These are phyloP conservation scores for Aspergillus affinis DNA, from an alignment of 495 filamentous ascomycete genomes.

Conservation along the genomic window DNA sequence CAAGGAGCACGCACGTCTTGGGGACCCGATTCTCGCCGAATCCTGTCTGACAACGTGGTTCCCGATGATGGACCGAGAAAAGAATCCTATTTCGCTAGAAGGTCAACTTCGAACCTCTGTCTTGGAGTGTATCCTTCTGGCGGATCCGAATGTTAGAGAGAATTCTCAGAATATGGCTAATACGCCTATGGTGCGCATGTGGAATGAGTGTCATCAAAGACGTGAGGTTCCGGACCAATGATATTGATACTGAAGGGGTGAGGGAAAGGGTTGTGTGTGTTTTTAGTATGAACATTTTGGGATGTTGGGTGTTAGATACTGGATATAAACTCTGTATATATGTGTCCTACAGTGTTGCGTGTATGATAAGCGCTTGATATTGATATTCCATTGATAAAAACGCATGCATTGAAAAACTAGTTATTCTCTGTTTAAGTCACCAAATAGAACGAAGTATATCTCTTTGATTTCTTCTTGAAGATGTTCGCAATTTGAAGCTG, in stretches of 20 bases:
- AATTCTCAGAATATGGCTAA: conserved; percentile 20
- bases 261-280: background rate
- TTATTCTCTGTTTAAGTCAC: too few species aligned
- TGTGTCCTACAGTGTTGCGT: background rate
- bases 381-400: background rate
- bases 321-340: background rate
- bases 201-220: conserved; percentile 29
- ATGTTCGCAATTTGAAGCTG: too few species aligned
- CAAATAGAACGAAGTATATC: too few species aligned
- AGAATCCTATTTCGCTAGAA: conserved; percentile 47
- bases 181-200: conserved; percentile 13
- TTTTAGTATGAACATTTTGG: too few species aligned
- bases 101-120: conserved; percentile 42
- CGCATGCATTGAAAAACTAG: background rate
- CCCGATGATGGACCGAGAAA: conserved; percentile 59
- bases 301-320: background rate
- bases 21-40: conserved; percentile 45
- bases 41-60: conserved; percentile 50
- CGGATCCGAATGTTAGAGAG: conserved; percentile 46
- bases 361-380: background rate
- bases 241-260: background rate
- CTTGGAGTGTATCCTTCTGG: conserved; percentile 51
- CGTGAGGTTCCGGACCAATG: background rate
- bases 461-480: too few species aligned
- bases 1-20: conserved; percentile 45